Evolutionary conservation across 106 monocot species (phyloP), one percentile per base, ranked within the genome.

Genomic region (Acanthochlamys bracteata): DNA sequence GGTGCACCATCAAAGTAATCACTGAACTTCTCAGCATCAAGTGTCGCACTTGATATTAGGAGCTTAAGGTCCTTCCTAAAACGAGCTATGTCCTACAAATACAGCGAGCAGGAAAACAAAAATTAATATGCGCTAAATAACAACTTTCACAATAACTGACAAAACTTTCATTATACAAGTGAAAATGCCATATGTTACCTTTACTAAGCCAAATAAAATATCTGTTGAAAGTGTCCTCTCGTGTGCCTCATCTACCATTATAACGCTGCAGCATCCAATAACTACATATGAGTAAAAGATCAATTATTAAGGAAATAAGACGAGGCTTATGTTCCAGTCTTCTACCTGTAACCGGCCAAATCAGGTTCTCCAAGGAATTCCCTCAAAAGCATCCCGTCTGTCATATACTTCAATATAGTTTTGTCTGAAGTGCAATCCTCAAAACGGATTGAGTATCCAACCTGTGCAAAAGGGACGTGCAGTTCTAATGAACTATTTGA

Each of bases 321-420:
- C 43, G 13, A 43, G 43, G n/a, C n/a, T n/a, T n/a, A n/a, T n/a
- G n/a, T n/a, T n/a, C n/a, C n/a, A n/a, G n/a, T n/a, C n/a, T n/a
- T n/a, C 20, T 69, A 84, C 94, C 94, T 95, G 55, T 90, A 95
- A 66, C 84, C 78, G 41, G 84, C 90, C 56, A 95, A 78, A 74
- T 95, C 87, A 72, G 95, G 95, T 72, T 95, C 95, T 45, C 95
- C 80, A 71, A 90, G 90, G 55, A 95, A 95, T 76, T 95, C 95
- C n/a, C 95, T 61, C 24, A 95, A 71, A n/a, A 63, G 42, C 63
- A 63, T 63, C 41, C 41, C 63, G 40, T 63, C 63, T 0, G 63
- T 63, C 63, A 63, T 42, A 22, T 63, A 63, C 42, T 63, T 63
- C 14, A 63, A 20, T 7, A 63, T 40, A 20, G 63, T 63, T 16